phyloP scores from a whole-genome alignment of 2,329 filamentous ascomycete species.

The Aureobasidium sp. region DNA sequence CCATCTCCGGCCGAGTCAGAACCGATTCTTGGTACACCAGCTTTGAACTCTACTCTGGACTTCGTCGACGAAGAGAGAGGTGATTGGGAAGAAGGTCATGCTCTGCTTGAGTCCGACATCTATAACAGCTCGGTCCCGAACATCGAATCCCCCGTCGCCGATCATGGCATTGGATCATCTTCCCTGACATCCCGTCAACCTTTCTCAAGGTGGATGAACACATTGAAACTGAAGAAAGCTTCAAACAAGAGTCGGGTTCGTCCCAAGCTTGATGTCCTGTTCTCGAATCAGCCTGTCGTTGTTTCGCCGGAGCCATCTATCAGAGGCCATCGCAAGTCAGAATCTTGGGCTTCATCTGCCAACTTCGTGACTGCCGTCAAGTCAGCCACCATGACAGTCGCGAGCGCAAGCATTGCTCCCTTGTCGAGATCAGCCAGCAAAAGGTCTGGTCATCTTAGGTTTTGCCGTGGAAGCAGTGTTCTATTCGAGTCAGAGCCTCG shows the following conservation, averaged over 20 bases:
- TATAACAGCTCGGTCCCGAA: not conserved
- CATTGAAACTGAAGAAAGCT: constrained; percentile 54
- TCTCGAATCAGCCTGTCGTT: not conserved
- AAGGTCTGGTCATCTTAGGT: constrained; percentile 52
- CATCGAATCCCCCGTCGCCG: not conserved
- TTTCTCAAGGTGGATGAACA: constrained; percentile 69
- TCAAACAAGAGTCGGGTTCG: constrained; percentile 26
- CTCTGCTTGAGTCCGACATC: constrained; percentile 1
- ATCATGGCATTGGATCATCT: not conserved
- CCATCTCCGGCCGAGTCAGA: not conserved
- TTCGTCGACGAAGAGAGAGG: constrained; percentile 11
- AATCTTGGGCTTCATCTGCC: constrained; percentile 66
- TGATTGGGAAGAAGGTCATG: constrained; percentile 9
- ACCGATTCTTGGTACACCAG: not conserved
- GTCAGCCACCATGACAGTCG: constrained; percentile 71
- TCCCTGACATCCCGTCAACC: constrained; percentile 30
- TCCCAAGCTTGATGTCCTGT: constrained; percentile 25
- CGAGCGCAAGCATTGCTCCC: constrained; percentile 61
- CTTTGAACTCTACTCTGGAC: not conserved
- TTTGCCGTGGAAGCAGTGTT: constrained; percentile 49
- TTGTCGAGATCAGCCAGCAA: constrained; percentile 50
- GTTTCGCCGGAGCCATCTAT: not conserved
- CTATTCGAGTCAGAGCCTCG: constrained; percentile 61
- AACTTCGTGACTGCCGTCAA: constrained; percentile 74
- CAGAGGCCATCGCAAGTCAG: constrained; percentile 33